Evolutionary conservation across 441 rosid genomes (phyloP).

Genomic region (Lepidium campestre): DNA sequence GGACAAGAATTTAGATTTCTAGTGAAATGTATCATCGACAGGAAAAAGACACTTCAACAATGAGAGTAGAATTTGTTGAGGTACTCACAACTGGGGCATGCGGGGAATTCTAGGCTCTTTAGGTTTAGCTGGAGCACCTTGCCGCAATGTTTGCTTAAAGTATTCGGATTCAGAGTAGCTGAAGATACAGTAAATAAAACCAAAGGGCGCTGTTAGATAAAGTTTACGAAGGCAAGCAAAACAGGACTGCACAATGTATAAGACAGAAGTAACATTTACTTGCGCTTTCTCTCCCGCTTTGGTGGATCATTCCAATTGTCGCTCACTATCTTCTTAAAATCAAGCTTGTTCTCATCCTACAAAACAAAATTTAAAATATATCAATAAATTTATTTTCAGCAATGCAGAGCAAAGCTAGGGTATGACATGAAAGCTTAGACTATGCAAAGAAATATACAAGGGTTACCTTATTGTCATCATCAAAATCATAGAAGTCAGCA

Average conservation of each 20-base stretch:
- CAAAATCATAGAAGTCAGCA: slow-evolving; percentile 48
- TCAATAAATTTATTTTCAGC: background rate
- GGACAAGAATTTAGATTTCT: background rate
- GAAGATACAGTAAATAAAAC: background rate
- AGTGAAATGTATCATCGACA: background rate
- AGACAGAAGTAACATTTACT: slow-evolving; percentile 39
- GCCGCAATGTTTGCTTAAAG: slow-evolving; percentile 96
- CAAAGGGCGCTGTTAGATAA: background rate
- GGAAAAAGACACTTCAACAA: background rate
- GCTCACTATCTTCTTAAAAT: slow-evolving; percentile 90
- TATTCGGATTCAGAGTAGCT: slow-evolving; percentile 98
- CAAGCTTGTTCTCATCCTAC: slow-evolving; percentile 92
- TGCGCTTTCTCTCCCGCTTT: slow-evolving; percentile 98
- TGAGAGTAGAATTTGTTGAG: slow-evolving; percentile 12
- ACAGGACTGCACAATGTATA: slow-evolving; percentile 1
- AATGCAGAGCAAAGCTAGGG: background rate
- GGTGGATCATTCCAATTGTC: slow-evolving; percentile 99
- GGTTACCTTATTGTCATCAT: slow-evolving; percentile 15
- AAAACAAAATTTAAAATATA: slow-evolving; percentile 12
- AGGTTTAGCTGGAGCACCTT: slow-evolving; percentile 95
- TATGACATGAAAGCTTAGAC: slow-evolving; percentile 6
- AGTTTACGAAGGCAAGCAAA: slow-evolving; percentile 7
- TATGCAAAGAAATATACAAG: slow-evolving; percentile 1
- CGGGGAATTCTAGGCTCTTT: slow-evolving; percentile 99
- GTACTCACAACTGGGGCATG: slow-evolving; percentile 91